Conservation (phyloP, 2,329 filamentous ascomycete genomes). For the Neonectria faginata region DNA sequence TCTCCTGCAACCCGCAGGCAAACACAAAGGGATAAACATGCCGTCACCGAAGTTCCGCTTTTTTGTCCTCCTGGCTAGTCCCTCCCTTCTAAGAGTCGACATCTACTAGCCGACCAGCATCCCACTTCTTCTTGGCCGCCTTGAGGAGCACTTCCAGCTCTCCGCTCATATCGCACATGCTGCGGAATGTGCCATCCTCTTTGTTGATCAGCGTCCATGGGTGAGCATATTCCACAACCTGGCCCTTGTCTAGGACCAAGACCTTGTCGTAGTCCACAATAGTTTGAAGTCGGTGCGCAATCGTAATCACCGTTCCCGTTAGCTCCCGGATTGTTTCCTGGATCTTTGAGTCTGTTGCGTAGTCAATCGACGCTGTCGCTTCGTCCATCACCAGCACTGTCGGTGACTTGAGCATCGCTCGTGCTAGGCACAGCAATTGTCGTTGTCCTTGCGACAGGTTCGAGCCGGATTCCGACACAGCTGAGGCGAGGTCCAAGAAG, state of each 20-base stretch:
- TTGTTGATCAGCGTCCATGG: conserved; percentile 84
- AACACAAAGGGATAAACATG: conserved; percentile 10
- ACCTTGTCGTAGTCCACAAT: conserved; percentile 99
- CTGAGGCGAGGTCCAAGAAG: conserved; percentile 86
- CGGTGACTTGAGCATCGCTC: conserved; percentile 90
- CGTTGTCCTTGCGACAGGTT: conserved; percentile 97
- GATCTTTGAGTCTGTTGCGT: conserved; percentile 94
- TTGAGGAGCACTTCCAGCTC: conserved; percentile 64
- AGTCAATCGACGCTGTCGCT: conserved; percentile 97
- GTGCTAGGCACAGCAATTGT: conserved; percentile 91
- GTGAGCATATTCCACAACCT: conserved; percentile 90
- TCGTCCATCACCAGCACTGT: conserved; percentile 99
- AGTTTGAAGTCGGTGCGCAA: conserved; percentile 93
- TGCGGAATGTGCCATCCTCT: conserved; percentile 71
- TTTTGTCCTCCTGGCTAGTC: conserved; percentile 19
- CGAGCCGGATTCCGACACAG: conserved; percentile 88
- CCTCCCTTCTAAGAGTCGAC: conserved; percentile 44
- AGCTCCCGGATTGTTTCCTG: conserved; percentile 96
- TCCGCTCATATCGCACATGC: conserved; percentile 75
- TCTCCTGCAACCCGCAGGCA: conserved; percentile 14
- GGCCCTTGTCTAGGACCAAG: conserved; percentile 89
- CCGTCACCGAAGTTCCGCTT: background rate
- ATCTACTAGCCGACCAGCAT: conserved; percentile 54
- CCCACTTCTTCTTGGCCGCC: conserved; percentile 67
- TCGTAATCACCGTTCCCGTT: conserved; percentile 93